These are phyloP conservation scores for Paulownia fortunei DNA, from an alignment of 257 asterid species.

Conservation along the genomic window DNA sequence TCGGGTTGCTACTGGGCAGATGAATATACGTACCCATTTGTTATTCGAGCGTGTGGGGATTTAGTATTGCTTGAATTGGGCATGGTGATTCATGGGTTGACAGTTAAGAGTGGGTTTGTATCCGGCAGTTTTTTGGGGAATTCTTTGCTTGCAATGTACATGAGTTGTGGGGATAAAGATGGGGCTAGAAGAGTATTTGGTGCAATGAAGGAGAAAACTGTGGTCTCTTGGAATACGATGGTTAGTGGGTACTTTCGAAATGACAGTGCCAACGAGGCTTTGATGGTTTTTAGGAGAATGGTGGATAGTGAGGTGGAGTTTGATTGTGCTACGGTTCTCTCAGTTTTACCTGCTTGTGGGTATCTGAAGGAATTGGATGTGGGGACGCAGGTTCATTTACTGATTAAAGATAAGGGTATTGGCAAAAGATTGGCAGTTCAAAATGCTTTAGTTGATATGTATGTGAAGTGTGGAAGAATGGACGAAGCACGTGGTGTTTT, in stretches of 20 bases:
- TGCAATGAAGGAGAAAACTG: constrained; percentile 54
- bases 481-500: constrained; percentile 69
- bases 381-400: constrained; percentile 68
- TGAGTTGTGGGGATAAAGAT: constrained; percentile 72
- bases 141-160: constrained; percentile 84
- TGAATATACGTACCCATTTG: constrained; percentile 71
- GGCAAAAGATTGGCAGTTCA: constrained; percentile 62
- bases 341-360: constrained; percentile 88
- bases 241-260: constrained; percentile 75
- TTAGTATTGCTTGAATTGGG: constrained; percentile 66
- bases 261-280: constrained; percentile 60
- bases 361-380: constrained; percentile 55
- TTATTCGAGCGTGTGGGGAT: constrained; percentile 73
- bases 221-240: constrained; percentile 94
- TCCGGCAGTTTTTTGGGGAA: constrained; percentile 68
- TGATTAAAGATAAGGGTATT: constrained; percentile 53
- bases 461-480: constrained; percentile 71
- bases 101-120: constrained; percentile 56
- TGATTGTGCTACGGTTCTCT: constrained; percentile 79
- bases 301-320: constrained; percentile 54
- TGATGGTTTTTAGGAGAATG: constrained; percentile 60
- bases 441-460: constrained; percentile 87
- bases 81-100: constrained; percentile 65
- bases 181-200: constrained; percentile 69
- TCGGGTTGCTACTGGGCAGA: constrained; percentile 52